A percentile compares a stretch with the other conserved stretches of the same genome.
Evolutionary conservation across 495 filamentous ascomycete genomes (phyloP).

Genomic region (Aspergillus diversus): DNA sequence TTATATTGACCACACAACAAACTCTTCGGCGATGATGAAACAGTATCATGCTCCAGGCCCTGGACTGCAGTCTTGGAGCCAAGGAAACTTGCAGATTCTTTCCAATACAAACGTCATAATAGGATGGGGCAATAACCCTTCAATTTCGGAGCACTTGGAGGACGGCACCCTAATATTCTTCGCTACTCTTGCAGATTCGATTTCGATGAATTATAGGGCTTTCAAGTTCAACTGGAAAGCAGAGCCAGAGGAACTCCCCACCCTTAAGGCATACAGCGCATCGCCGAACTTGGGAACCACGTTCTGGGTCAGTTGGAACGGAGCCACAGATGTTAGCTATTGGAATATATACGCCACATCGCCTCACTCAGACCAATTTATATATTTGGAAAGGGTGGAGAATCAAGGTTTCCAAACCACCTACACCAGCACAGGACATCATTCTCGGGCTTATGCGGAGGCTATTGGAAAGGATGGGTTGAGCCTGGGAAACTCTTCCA

Average conservation of each 20-base stretch:
- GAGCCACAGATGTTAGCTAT: constrained; percentile 9
- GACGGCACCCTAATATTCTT: constrained; percentile 46
- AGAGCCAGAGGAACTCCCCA: constrained; percentile 4
- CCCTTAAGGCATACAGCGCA: background rate
- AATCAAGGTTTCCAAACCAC: constrained; percentile 21
- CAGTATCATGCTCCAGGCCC: constrained; percentile 17
- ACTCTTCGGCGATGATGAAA: constrained; percentile 34
- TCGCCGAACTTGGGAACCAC: background rate
- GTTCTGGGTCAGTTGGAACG: constrained; percentile 22
- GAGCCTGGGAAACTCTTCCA: constrained; percentile 12
- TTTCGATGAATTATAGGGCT: constrained; percentile 26
- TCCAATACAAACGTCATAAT: constrained; percentile 50
- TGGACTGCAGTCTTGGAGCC: constrained; percentile 36
- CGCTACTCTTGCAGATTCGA: constrained; percentile 19
- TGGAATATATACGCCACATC: constrained; percentile 10
- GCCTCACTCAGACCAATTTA: constrained; percentile 11
- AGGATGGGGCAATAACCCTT: constrained; percentile 52
- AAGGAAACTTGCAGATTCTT: constrained; percentile 56
- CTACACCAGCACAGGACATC: constrained; percentile 14
- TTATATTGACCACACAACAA: constrained; percentile 39
- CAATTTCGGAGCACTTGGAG: constrained; percentile 49
- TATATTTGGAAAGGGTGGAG: background rate
- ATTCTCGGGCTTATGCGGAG: constrained; percentile 12
- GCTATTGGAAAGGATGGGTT: constrained; percentile 9
- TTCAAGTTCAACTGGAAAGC: constrained; percentile 27